phyloP scores from a whole-genome alignment of 331 rosid genomes.

The Prunus yedoensis region DNA sequence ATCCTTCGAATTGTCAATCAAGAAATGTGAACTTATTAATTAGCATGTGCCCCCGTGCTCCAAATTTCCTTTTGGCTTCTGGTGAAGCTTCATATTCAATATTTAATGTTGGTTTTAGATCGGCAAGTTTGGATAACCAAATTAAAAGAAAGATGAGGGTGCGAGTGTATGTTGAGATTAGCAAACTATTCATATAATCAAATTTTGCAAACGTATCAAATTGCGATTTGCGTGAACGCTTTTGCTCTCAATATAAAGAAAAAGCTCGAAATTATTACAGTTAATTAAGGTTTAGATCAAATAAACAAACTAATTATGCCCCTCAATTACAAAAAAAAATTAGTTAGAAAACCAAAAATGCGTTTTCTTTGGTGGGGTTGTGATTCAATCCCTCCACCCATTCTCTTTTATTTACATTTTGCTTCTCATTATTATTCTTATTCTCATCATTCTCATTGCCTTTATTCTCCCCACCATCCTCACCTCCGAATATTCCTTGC shows the following conservation, averaged over 20 bases:
- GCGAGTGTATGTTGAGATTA: too few species aligned
- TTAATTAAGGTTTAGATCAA: neutral
- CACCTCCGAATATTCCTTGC: conserved; percentile 45
- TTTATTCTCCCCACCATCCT: neutral
- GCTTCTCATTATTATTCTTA: conserved; percentile 6
- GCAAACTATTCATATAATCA: too few species aligned
- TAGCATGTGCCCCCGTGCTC: neutral
- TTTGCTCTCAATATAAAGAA: too few species aligned
- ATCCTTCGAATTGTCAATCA: neutral
- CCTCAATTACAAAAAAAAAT: neutral
- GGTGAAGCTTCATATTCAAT: neutral
- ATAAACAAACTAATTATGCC: neutral
- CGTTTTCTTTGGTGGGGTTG: conserved; percentile 23
- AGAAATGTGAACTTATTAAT: neutral
- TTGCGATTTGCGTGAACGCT: too few species aligned
- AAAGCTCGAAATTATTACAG: too few species aligned
- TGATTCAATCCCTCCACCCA: conserved; percentile 32
- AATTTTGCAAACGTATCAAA: too few species aligned
- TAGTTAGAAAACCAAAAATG: conserved; percentile 50
- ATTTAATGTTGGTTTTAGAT: too few species aligned
- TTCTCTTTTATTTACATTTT: conserved; percentile 3
- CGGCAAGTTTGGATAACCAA: too few species aligned
- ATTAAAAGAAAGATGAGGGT: too few species aligned
- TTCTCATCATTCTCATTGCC: neutral
- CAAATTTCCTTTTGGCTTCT: neutral